These are phyloP conservation scores for Lactuca sativa DNA, from an alignment of 129 eudicot species.

Conservation along the genomic window DNA sequence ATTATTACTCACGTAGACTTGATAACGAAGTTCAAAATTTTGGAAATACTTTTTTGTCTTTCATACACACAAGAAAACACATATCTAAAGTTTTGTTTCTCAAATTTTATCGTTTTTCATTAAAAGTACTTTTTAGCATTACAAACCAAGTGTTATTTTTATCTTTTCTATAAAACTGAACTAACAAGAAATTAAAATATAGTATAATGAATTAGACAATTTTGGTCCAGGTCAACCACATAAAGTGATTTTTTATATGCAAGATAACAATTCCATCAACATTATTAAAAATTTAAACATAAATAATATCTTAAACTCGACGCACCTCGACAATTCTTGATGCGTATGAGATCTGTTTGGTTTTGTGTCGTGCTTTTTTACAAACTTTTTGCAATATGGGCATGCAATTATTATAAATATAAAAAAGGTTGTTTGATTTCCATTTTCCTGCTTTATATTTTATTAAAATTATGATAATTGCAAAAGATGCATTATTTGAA, in stretches of 20 bases:
- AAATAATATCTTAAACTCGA: neutral
- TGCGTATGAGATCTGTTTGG: constrained; percentile 5
- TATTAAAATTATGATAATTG: neutral
- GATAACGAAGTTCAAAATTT: neutral
- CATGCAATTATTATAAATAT: constrained; percentile 1
- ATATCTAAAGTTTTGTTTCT: neutral
- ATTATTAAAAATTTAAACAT: neutral
- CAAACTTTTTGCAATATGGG: neutral
- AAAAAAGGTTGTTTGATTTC: neutral
- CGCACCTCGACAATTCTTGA: constrained; percentile 3
- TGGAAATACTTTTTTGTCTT: neutral
- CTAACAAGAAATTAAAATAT: neutral
- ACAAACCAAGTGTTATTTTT: neutral
- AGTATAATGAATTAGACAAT: neutral
- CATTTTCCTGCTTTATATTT: neutral
- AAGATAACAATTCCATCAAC: neutral
- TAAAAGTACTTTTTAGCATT: neutral
- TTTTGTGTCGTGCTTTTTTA: constrained; percentile 4
- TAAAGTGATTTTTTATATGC: neutral
- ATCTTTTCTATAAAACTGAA: neutral
- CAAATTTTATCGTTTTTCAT: neutral
- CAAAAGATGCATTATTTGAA: neutral
- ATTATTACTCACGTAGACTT: neutral
- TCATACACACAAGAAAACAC: neutral
- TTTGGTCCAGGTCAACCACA: neutral